Evolutionary conservation across 768 basidiomycete species (phyloP).

Genomic region (Boletus barrowsii): DNA sequence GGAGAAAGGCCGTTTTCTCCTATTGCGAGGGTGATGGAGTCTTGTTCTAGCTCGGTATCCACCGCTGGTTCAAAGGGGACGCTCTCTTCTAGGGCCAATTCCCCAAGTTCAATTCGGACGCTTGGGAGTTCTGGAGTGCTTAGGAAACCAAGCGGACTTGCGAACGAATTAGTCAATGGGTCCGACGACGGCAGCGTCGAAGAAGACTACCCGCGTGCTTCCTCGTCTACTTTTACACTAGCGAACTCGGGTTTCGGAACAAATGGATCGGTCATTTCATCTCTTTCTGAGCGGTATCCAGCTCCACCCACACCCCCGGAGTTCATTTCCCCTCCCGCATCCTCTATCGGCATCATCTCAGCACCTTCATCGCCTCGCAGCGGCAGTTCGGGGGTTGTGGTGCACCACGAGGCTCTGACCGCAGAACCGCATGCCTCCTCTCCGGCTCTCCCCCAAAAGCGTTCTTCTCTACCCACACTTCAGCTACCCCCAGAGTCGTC

Average conservation of each 20-base stretch:
- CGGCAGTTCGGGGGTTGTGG: slow-evolving; percentile 12
- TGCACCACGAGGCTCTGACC: not conserved
- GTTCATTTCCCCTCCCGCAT: slow-evolving; percentile 24
- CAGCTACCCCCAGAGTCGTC: slow-evolving; percentile 5
- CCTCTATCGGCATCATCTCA: slow-evolving; percentile 24
- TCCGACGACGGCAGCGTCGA: slow-evolving; percentile 1
- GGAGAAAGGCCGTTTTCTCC: slow-evolving; percentile 29
- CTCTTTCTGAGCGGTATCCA: slow-evolving; percentile 32
- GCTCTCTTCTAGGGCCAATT: slow-evolving; percentile 10
- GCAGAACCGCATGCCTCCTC: not conserved
- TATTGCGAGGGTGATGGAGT: slow-evolving; percentile 21
- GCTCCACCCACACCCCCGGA: slow-evolving; percentile 28
- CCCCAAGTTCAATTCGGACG: slow-evolving; percentile 5
- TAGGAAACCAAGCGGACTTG: slow-evolving; percentile 19
- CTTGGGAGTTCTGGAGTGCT: slow-evolving; percentile 7
- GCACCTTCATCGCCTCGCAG: slow-evolving; percentile 22
- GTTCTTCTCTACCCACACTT: slow-evolving; percentile 8
- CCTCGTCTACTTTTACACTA: not conserved
- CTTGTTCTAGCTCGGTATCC: slow-evolving; percentile 7
- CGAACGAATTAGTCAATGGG: slow-evolving; percentile 7
- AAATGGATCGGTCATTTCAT: slow-evolving; percentile 16
- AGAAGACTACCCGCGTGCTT: not conserved
- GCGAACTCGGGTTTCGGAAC: not conserved
- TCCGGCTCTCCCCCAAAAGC: not conserved
- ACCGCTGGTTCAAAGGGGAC: slow-evolving; percentile 1